Base-by-base conservation (phyloP, 2,329 filamentous ascomycete genomes). In the Juglanconis oblonga region DNA sequence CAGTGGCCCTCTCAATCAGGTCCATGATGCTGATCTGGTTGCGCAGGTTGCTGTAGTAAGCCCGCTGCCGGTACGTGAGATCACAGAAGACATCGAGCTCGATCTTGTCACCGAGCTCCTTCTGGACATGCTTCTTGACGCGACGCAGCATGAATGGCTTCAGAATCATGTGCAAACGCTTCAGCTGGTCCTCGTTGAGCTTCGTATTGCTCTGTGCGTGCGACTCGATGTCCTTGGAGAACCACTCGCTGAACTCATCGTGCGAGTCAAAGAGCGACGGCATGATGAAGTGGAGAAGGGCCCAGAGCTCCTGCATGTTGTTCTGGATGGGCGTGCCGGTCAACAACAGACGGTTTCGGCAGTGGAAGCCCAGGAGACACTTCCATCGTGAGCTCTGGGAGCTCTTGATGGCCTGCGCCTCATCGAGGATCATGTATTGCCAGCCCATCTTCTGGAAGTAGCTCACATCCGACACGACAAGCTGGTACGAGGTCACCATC, bases 391-490 rank as follows among this genome's bases (percentile, higher is more conserved):
- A 97, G 79, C 92, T 97, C 69, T 91, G 87, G 0, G 95, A 97
- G 64, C 93, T 97, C 81, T 99, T 99, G 86, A 99, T 98, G 66
- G 95, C 95, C 73, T 99, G 95, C 1, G 95, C 95, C 76, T 99
- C 95, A 68, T 99, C 95, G 45, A 99, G 85, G 74, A 99, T 97
- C 95, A 99, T 99, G 79, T 99, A 98, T 77, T 98, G 95, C 95
- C 95, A 99, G 68, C 90, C 90, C 83, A 99, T 95, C 81, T 98
- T 98, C 76, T 97, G 94, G 79, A 99, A 98, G 75, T 99, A 99
- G 62, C 92, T 88, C 1, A 96, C 91, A 72, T 99, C 95, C 32
- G 93, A 91, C 24, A 99, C 95, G 32, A 99, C 95, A 42, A 99
- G 82, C 75, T 99, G 95, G 73, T 99, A 99, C 0, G 94, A 98